phyloP scores from a whole-genome alignment of 2,329 filamentous ascomycete genomes.

The Fusarium secorum region DNA sequence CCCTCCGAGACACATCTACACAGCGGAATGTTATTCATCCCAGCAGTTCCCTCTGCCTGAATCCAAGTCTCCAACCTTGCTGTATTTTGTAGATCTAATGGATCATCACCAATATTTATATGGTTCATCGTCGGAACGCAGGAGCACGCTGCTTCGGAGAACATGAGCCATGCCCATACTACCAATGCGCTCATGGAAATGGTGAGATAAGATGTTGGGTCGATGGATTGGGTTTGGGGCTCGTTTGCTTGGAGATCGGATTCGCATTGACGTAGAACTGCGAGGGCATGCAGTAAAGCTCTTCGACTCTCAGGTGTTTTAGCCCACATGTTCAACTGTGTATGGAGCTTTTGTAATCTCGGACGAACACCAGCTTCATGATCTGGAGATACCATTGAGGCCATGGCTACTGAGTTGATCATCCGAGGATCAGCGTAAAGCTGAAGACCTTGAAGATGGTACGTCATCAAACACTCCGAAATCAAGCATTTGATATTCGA shows the following conservation, averaged over 20 bases:
- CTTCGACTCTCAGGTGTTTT: slow-evolving; percentile 42
- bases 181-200: slow-evolving; percentile 45
- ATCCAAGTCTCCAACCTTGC: slow-evolving; percentile 44
- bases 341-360: slow-evolving; percentile 31
- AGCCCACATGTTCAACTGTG: slow-evolving; percentile 44
- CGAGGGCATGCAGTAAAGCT: slow-evolving; percentile 47
- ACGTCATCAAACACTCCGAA: slow-evolving; percentile 47
- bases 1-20: slow-evolving; percentile 43
- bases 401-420: slow-evolving; percentile 40
- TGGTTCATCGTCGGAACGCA: slow-evolving; percentile 42
- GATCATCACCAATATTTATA: slow-evolving; percentile 35
- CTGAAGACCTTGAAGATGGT: slow-evolving; percentile 49
- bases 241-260: slow-evolving; percentile 26
- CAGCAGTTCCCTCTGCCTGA: slow-evolving; percentile 31
- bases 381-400: slow-evolving; percentile 12
- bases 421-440: slow-evolving; percentile 47
- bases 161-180: slow-evolving; percentile 49
- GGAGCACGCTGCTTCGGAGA: slow-evolving; percentile 37
- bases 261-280: slow-evolving; percentile 44
- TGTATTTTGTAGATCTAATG: slow-evolving; percentile 37
- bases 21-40: slow-evolving; percentile 43
- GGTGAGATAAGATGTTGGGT: slow-evolving; percentile 48
- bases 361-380: slow-evolving; percentile 24
- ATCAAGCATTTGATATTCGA: slow-evolving; percentile 43
- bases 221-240: slow-evolving; percentile 28